Base-by-base conservation (phyloP, 164 flowering plant genomes). In the Malania oleifera region DNA sequence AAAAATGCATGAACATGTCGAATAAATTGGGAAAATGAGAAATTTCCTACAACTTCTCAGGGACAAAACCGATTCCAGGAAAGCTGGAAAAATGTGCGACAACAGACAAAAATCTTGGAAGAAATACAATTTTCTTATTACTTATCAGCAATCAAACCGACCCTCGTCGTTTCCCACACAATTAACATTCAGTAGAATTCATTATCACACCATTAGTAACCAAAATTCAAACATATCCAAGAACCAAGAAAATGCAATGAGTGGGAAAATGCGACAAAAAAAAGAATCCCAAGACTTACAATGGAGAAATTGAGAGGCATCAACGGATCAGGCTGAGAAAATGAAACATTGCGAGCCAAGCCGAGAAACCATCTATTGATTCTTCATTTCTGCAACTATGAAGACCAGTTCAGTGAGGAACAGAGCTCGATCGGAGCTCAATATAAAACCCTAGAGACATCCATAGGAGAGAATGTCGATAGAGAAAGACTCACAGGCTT, bases 221-320 rank as follows among this genome's bases (percentile, higher is more conserved):
- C 50, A 8, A 20, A 46, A 20, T 13, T 43, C 46, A 43, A 46
- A 5, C 50, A 46, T 12, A 46, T 46, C 50, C 4, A 23, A 9
- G 18, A 22, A 24, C 41, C 28, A 35, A 56, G 2, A 24, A 19
- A 66, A 43, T 43, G 46, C 24, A 40, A 45, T 9, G 18, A 10
- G 22, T 20, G 26, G 24, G 31, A 7, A 46, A 31, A 6, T 31
- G 25, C 3, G 25, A 49, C n/a, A 35, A 23, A 25, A 27, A 5
- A 41, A 5, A 23, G 28, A 57, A 65, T 28, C 52, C 57, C 47
- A 40, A 41, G 47, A 59, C 73, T 65, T 44, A 44, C 70, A 64
- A 49, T 52, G 22, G 38, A 56, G 26, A 63, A 54, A 57, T 40
- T 54, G 44, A 49, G 50, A 35, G 35, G 17, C 18, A 29, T 56